Percentiles rank a stretch among this genome's conserved stretches.
These are phyloP conservation scores for Astragalus membranaceus DNA, from an alignment of 306 rosid genomes.

Conservation along the genomic window DNA sequence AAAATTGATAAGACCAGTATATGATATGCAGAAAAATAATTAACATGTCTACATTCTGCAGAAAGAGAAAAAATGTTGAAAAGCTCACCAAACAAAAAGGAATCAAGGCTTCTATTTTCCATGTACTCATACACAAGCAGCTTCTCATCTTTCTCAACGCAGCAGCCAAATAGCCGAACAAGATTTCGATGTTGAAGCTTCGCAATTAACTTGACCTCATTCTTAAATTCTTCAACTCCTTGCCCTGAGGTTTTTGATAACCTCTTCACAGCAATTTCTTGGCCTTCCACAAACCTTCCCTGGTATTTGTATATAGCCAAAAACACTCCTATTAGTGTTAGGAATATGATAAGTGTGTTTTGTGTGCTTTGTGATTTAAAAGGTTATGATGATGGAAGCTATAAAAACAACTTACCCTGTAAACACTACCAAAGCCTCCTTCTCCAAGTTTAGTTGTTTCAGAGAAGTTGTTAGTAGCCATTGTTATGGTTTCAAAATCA, in stretches of 20 bases:
- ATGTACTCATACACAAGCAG: conserved; percentile 65
- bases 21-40: background rate
- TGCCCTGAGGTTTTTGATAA: conserved; percentile 54
- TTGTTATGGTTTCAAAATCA: conserved; percentile 37
- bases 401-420: conserved; percentile 29
- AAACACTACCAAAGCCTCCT: conserved; percentile 59
- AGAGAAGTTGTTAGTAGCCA: conserved; percentile 40
- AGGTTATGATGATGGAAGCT: conserved; percentile 1
- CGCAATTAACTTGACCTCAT: conserved; percentile 55
- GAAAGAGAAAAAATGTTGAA: background rate
- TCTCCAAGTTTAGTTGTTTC: conserved; percentile 43
- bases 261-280: conserved; percentile 73
- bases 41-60: background rate
- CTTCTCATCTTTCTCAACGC: conserved; percentile 52
- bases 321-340: conserved; percentile 18
- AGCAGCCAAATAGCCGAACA: conserved; percentile 61
- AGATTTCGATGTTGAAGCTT: conserved; percentile 75
- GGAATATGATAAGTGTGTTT: conserved; percentile 1
- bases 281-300: conserved; percentile 57
- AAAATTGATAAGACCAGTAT: background rate
- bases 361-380: background rate
- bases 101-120: conserved; percentile 68
- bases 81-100: conserved; percentile 52
- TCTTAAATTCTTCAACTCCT: conserved; percentile 68
- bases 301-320: conserved; percentile 13